Conservation (phyloP, 2,329 filamentous ascomycete species). For the Venturia oleaginea region DNA sequence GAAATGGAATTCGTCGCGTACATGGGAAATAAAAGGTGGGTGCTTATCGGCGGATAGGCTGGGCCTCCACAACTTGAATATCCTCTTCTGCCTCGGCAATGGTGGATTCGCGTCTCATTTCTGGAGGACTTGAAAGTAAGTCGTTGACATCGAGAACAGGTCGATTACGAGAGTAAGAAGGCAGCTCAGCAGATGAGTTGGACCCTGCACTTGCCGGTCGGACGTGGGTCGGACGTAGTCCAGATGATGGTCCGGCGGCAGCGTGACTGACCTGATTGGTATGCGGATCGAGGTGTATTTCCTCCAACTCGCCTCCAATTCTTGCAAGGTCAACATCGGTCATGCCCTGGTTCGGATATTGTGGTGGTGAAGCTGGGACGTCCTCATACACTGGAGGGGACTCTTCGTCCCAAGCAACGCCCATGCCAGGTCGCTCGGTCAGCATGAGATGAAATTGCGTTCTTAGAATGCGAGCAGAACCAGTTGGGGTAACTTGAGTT, state of each 20-base stretch:
- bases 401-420: conserved; percentile 96
- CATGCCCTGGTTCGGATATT: conserved; percentile 25
- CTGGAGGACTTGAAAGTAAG: conserved; percentile 1
- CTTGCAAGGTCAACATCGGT: conserved; percentile 5
- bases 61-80: neutral
- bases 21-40: conserved; percentile 8
- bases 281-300: conserved; percentile 12
- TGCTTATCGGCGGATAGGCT: neutral
- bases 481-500: conserved; percentile 72
- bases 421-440: conserved; percentile 75
- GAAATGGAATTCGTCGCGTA: neutral
- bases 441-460: conserved; percentile 83
- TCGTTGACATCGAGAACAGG: conserved; percentile 7
- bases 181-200: neutral
- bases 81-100: conserved; percentile 5
- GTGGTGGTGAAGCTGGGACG: conserved; percentile 75
- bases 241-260: neutral
- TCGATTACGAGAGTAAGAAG: neutral
- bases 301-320: conserved; percentile 9
- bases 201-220: neutral
- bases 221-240: neutral
- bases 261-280: neutral
- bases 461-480: conserved; percentile 78
- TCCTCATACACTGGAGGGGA: conserved; percentile 89
- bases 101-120: neutral